Conservation (phyloP, 2,329 filamentous ascomycete genomes). For the Aureobasidium sp. region DNA sequence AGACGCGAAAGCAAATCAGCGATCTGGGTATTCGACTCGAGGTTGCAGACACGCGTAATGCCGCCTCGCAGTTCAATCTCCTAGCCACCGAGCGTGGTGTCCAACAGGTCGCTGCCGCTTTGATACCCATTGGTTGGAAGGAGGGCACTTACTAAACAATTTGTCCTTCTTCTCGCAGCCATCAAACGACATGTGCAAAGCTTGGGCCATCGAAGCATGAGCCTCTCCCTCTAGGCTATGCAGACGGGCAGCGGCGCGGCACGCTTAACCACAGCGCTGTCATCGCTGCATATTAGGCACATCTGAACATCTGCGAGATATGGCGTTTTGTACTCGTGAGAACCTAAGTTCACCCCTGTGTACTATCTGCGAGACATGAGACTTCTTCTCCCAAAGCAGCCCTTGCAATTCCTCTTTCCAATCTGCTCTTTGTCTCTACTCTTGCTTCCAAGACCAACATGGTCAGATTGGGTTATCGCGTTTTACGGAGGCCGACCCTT, state of each 20-base stretch:
- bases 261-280: constrained; percentile 9
- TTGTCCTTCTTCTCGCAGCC: background rate
- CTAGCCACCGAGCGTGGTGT: constrained; percentile 90
- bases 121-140: constrained; percentile 81
- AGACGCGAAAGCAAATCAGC: constrained; percentile 65
- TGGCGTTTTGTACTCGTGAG: constrained; percentile 4
- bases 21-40: constrained; percentile 68
- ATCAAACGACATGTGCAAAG: background rate
- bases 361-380: constrained; percentile 8
- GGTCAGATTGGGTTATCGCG: background rate
- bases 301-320: background rate
- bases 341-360: constrained; percentile 3
- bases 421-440: background rate
- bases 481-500: background rate
- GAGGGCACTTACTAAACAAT: constrained; percentile 37
- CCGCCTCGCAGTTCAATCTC: constrained; percentile 88
- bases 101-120: constrained; percentile 73
- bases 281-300: constrained; percentile 1
- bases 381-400: background rate
- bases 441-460: background rate
- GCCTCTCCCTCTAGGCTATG: background rate
- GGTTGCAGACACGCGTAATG: constrained; percentile 72
- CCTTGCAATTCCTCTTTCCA: background rate
- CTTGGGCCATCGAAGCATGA: background rate
- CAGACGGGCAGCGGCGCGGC: constrained; percentile 10